A percentile compares a stretch with the other conserved stretches of the same genome.
These are phyloP conservation scores for Gardenia jasminoides DNA, from an alignment of 257 asterid species.

Conservation along the genomic window DNA sequence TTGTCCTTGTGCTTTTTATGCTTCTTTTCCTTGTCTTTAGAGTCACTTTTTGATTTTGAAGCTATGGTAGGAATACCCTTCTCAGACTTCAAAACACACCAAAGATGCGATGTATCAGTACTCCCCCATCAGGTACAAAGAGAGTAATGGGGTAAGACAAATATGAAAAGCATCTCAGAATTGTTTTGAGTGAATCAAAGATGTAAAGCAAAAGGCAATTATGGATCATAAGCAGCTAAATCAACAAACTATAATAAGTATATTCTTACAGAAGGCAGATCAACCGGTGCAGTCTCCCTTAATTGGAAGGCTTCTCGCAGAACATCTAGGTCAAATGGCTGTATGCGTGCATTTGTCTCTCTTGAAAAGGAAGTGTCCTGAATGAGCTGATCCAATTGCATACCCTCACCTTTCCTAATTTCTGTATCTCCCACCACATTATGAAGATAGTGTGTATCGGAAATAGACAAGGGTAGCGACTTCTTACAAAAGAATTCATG, in stretches of 20 bases:
- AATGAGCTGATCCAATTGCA: conserved; percentile 89
- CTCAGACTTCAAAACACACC: conserved; percentile 60
- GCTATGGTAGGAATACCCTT: conserved; percentile 88
- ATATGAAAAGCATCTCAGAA: not conserved
- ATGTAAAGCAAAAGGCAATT: not conserved
- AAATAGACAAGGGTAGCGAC: conserved; percentile 76
- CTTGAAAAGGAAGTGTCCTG: conserved; percentile 56
- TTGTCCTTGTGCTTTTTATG: conserved; percentile 86
- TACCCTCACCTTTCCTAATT: conserved; percentile 91
- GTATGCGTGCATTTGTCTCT: conserved; percentile 60
- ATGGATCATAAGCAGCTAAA: not conserved
- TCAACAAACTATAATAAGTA: conserved; percentile 19
- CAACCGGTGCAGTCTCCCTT: conserved; percentile 74
- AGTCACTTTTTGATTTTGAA: conserved; percentile 75
- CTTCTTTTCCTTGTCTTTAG: conserved; percentile 88
- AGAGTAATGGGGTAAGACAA: not conserved
- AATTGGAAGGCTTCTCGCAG: conserved; percentile 86
- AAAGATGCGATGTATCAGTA: conserved; percentile 28
- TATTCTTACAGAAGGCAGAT: conserved; percentile 72
- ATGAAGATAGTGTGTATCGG: conserved; percentile 92
- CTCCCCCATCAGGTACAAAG: conserved; percentile 1
- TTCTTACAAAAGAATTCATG: conserved; percentile 90
- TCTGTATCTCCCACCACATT: conserved; percentile 95
- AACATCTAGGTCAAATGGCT: conserved; percentile 72
- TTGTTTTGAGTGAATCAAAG: not conserved